phyloP scores from a whole-genome alignment of 257 asterid genomes.

The Lantana camara region DNA sequence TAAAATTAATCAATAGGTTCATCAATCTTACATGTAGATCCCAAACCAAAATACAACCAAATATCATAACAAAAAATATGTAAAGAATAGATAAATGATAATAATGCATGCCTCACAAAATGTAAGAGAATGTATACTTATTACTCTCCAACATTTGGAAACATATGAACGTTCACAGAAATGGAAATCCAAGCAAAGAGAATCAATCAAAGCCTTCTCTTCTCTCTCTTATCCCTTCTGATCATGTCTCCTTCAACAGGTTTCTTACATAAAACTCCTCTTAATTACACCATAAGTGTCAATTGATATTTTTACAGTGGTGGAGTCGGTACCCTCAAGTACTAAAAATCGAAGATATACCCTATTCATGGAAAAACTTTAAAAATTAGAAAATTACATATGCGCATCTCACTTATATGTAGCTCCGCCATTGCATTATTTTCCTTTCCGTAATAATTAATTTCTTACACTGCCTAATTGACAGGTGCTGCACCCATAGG shows the following conservation, averaged over 20 bases:
- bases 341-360: no score
- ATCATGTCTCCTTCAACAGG: constrained; percentile 30
- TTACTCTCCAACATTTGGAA: background rate
- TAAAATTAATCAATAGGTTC: background rate
- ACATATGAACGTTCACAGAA: background rate
- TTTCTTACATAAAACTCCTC: background rate
- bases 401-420: no score
- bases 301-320: no score
- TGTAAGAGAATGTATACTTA: background rate
- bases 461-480: background rate
- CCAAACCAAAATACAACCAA: constrained; percentile 38
- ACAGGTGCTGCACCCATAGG: constrained; percentile 63
- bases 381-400: no score
- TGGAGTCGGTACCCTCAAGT: no score
- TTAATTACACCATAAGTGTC: background rate
- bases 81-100: background rate
- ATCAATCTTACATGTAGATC: constrained; percentile 19
- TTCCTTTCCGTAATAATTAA: no score
- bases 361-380: no score
- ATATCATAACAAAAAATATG: constrained; percentile 1
- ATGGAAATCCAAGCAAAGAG: constrained; percentile 10
- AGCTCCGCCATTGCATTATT: no score
- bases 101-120: constrained; percentile 17
- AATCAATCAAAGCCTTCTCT: constrained; percentile 17
- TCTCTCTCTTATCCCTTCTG: constrained; percentile 15